These are phyloP conservation scores for Colletotrichum sp. DNA, from an alignment of 2,329 filamentous ascomycete species.

Conservation along the genomic window DNA sequence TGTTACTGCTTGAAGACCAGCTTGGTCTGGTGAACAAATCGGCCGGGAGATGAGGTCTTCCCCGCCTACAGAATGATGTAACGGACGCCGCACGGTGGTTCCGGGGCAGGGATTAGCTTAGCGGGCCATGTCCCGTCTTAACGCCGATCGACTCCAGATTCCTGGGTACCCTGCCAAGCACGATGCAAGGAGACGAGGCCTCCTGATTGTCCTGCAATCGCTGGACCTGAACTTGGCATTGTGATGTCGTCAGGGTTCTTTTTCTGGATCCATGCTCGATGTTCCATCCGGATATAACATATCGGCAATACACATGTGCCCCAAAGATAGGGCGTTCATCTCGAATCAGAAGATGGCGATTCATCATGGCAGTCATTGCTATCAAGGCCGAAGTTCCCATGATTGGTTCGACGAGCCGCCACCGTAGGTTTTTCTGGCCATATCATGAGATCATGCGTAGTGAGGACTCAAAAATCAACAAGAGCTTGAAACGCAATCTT, in stretches of 20 bases:
- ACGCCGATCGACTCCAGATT: conserved; percentile 18
- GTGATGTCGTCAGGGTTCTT: not conserved
- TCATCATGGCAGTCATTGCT: not conserved
- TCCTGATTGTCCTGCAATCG: not conserved
- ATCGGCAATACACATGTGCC: not conserved
- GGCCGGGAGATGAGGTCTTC: conserved; percentile 5
- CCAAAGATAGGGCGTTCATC: not conserved
- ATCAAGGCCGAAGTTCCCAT: not conserved
- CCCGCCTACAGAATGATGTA: conserved; percentile 16
- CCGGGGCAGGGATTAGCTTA: conserved; percentile 17
- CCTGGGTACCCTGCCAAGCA: conserved; percentile 14
- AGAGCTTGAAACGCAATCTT: not conserved
- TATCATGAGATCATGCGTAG: not conserved
- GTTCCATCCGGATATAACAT: not conserved
- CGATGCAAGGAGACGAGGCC: not conserved
- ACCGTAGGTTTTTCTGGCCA: not conserved
- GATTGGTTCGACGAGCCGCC: not conserved
- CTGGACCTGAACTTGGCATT: not conserved
- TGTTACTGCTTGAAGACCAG: not conserved
- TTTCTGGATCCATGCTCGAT: not conserved
- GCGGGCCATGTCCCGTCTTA: conserved; percentile 17
- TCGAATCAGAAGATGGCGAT: not conserved
- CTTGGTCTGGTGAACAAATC: not conserved
- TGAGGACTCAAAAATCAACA: not conserved
- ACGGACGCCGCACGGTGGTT: conserved; percentile 12